Base-by-base conservation (phyloP, 2,329 filamentous ascomycete species). In the Cytospora piceae region DNA sequence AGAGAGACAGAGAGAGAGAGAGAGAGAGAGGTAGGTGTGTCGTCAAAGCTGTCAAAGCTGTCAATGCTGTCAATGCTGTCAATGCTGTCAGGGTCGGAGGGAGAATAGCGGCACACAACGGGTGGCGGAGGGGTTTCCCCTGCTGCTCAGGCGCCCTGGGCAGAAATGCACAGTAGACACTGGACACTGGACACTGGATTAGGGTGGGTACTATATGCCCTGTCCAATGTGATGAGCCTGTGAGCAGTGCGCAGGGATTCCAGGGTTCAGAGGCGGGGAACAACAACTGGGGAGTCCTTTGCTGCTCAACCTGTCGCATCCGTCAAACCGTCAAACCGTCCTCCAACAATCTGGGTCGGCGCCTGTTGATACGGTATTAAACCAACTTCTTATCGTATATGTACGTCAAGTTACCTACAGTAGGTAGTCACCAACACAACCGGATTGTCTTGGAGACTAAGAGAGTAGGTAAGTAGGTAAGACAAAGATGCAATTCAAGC, bases 321-420 rank as follows among this genome's bases (percentile, higher is more conserved):
- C 17, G 24, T 58, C 14, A 39, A 49, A 27, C 12, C 11, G 32
- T 31, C 31, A 31, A 15, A 37, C 4, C 52, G 20, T 56, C 53
- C 56, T 46, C 31, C 34, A 46, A 56, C 56, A 57, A 56, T 51
- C 64, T 67, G 65, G 61, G 52, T 55, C 65, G 64, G 65, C 65
- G 65, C 37, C 65, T 67, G 65, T 64, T 67, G 62, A 65, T 54
- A 62, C 63, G 51, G 31, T 20, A 7, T 17, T 11, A 64, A 58
- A 6, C 34, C 12, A 37, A 37, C 2, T 15, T 51, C 55, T 53
- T 58, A 52, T 67, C 52, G 32, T 55, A 56, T 51, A 22, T 49
- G 46, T 14, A 24, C 11, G 11, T 20, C 11, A 34, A 9, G 32
- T n/a, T n/a, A n/a, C n/a, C n/a, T 34, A 34, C 31, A 8, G 32